Evolutionary conservation across 2,329 filamentous ascomycete species (phyloP).

Genomic region (Fusarium pseudonygamai): DNA sequence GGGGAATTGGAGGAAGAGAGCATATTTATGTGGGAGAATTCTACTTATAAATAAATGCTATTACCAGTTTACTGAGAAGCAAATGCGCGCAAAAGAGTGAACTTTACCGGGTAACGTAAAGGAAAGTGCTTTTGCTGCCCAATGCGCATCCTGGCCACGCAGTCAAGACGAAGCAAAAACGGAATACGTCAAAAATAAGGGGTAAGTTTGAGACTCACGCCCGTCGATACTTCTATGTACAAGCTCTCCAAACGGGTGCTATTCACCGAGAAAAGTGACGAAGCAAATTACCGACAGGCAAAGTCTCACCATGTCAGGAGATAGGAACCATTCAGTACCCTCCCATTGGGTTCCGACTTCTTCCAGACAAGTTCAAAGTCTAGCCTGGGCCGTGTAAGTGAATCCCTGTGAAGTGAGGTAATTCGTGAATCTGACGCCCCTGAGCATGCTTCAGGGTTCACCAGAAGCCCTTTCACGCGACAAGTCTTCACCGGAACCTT

Average conservation of each 20-base stretch:
- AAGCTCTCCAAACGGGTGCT: constrained; percentile 18
- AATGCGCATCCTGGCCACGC: constrained; percentile 35
- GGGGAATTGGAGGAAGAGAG: constrained; percentile 20
- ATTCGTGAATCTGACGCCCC: constrained; percentile 10
- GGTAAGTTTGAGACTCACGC: constrained; percentile 2
- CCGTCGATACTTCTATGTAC: neutral
- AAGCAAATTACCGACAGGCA: constrained; percentile 31
- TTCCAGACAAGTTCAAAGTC: constrained; percentile 19
- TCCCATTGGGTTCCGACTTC: constrained; percentile 29
- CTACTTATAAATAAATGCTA: constrained; percentile 13
- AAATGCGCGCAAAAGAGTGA: constrained; percentile 6
- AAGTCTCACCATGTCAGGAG: constrained; percentile 45
- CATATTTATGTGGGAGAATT: constrained; percentile 25
- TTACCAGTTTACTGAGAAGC: constrained; percentile 28
- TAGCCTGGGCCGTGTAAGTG: constrained; percentile 23
- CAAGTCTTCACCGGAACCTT: constrained; percentile 31
- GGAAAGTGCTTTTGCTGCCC: constrained; percentile 43
- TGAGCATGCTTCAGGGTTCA: constrained; percentile 22
- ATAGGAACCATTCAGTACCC: constrained; percentile 16
- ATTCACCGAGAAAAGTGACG: constrained; percentile 21
- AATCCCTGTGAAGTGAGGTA: constrained; percentile 21
- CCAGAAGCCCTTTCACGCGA: constrained; percentile 3
- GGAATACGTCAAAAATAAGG: constrained; percentile 21
- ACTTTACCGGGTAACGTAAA: constrained; percentile 34
- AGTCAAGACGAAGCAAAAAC: constrained; percentile 31